Evolutionary conservation across 495 filamentous ascomycete genomes (phyloP).

Genomic region (Penicillium longicatenatum): DNA sequence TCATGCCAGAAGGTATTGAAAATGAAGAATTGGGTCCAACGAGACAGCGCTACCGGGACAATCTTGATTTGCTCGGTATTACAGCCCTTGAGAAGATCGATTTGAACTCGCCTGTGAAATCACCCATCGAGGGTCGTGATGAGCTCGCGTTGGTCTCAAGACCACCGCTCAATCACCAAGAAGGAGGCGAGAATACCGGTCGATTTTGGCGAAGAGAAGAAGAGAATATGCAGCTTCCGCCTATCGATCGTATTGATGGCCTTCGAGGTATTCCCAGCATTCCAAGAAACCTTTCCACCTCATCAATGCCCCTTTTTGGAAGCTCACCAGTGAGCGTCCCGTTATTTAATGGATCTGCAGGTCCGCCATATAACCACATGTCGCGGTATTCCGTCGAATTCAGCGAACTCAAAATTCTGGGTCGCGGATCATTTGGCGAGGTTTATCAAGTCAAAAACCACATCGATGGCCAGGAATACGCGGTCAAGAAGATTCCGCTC

Average conservation of each 20-base stretch:
- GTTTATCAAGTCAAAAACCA: constrained; percentile 55
- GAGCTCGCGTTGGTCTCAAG: constrained; percentile 30
- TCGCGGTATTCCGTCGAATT: constrained; percentile 50
- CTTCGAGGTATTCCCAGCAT: constrained; percentile 30
- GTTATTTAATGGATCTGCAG: constrained; percentile 29
- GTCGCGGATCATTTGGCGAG: constrained; percentile 55
- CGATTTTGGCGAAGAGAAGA: constrained; percentile 15
- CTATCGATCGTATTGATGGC: constrained; percentile 19
- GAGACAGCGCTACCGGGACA: constrained; percentile 46
- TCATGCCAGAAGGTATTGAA: constrained; percentile 42
- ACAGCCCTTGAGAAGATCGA: constrained; percentile 41
- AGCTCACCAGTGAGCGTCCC: constrained; percentile 41
- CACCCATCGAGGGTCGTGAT: constrained; percentile 20
- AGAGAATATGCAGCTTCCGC: constrained; percentile 19
- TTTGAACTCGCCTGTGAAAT: constrained; percentile 17
- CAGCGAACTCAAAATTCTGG: constrained; percentile 44
- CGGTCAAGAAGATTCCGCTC: constrained; percentile 56
- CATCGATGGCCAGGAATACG: constrained; percentile 54
- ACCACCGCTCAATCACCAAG: constrained; percentile 7
- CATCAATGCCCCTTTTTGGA: constrained; percentile 30
- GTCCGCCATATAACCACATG: constrained; percentile 19
- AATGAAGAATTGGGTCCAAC: constrained; percentile 38
- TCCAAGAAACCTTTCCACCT: constrained; percentile 21
- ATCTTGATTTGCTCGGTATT: constrained; percentile 42
- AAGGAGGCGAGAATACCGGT: constrained; percentile 6